phyloP scores from a whole-genome alignment of 2,329 filamentous ascomycete genomes.

The Pleomassaria siparia region DNA sequence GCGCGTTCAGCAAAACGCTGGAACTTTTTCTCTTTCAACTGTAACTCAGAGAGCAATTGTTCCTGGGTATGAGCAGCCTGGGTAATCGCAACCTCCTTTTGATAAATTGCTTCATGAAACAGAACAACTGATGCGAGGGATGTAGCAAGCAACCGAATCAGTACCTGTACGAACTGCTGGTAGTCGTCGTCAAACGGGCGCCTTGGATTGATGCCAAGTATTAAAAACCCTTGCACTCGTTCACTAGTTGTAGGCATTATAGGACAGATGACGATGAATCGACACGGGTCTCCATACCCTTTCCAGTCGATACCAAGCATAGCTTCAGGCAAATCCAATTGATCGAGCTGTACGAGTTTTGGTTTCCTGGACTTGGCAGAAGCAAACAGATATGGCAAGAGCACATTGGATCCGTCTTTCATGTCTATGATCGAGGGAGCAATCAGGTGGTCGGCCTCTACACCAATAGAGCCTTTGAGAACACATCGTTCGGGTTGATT shows the following conservation, averaged over 20 bases:
- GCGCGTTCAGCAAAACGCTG: slow-evolving; percentile 43
- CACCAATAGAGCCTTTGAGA: slow-evolving; percentile 18
- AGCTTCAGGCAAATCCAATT: slow-evolving; percentile 26
- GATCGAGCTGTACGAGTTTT: slow-evolving; percentile 30
- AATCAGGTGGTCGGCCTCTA: slow-evolving; percentile 13
- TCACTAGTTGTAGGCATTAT: slow-evolving; percentile 38
- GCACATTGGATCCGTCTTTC: slow-evolving; percentile 7
- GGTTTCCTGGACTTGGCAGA: slow-evolving; percentile 31
- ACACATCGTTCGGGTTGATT: slow-evolving; percentile 16
- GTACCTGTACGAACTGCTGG: slow-evolving; percentile 39
- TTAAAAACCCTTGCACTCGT: slow-evolving; percentile 42
- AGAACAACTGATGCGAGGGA: slow-evolving; percentile 44
- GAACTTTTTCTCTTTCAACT: slow-evolving; percentile 37
- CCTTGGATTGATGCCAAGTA: slow-evolving; percentile 44
- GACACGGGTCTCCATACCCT: slow-evolving; percentile 39
- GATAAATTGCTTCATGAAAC: slow-evolving; percentile 41
- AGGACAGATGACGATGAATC: slow-evolving; percentile 38
- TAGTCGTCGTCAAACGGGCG: slow-evolving; percentile 44
- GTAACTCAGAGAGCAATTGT: slow-evolving; percentile 38
- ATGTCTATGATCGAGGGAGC: slow-evolving; percentile 18
- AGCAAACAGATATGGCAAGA: slow-evolving; percentile 33
- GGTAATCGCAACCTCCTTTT: slow-evolving; percentile 35
- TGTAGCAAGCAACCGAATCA: slow-evolving; percentile 42
- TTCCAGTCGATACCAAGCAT: slow-evolving; percentile 36
- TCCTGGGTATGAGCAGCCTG: slow-evolving; percentile 39